Evolutionary conservation across 306 rosid genomes (phyloP).

Genomic region (Fragaria ananassa): DNA sequence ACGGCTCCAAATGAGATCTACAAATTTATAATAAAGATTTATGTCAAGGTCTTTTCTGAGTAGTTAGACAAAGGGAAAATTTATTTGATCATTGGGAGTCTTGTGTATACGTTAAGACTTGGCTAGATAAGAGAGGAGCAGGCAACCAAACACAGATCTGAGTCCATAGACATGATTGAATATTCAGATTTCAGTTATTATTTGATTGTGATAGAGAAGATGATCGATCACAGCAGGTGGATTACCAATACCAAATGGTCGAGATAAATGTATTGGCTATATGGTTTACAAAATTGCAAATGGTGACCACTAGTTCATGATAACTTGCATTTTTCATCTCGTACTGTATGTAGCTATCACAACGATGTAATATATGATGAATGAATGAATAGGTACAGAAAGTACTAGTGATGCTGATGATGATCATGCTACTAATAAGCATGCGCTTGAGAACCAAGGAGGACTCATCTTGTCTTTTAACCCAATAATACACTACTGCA

Average conservation of each 20-base stretch:
- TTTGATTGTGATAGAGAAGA: not conserved
- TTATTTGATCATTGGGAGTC: not conserved
- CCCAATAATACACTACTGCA: too few species aligned
- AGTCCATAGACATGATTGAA: not conserved
- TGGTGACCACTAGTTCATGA: not conserved
- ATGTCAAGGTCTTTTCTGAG: not conserved
- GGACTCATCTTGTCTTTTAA: too few species aligned
- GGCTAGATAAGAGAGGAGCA: not conserved
- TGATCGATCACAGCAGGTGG: not conserved
- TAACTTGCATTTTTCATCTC: not conserved
- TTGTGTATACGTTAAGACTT: not conserved
- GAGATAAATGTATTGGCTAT: not conserved
- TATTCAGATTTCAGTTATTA: not conserved
- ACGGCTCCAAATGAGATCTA: not conserved
- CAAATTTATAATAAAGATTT: not conserved
- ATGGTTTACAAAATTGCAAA: not conserved
- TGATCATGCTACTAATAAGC: not conserved
- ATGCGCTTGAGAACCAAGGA: too few species aligned
- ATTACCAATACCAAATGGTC: not conserved
- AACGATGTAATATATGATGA: not conserved
- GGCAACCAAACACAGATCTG: not conserved
- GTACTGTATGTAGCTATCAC: not conserved
- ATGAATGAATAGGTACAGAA: not conserved
- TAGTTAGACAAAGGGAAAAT: not conserved
- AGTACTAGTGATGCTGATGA: not conserved